Percentiles rank a stretch among this genome's conserved stretches.
phyloP scores from a whole-genome alignment of 257 asterid genomes.

The Solanum etuberosum region DNA sequence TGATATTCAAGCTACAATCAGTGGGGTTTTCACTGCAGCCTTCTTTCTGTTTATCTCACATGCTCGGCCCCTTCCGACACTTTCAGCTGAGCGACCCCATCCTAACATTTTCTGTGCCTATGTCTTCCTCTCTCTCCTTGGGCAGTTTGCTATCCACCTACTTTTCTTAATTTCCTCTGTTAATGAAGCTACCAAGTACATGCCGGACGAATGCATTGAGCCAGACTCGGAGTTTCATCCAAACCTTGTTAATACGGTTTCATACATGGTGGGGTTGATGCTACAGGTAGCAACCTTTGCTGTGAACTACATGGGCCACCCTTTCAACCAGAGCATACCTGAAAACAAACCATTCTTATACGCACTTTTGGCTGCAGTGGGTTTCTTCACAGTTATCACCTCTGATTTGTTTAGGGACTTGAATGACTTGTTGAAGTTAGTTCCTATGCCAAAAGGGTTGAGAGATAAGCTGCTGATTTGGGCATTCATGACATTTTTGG shows the following conservation, averaged over 20 bases:
- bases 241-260: constrained; percentile 88
- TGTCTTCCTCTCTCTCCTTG: constrained; percentile 84
- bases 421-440: constrained; percentile 79
- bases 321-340: constrained; percentile 87
- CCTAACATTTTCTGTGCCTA: constrained; percentile 91
- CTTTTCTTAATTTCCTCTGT: constrained; percentile 75
- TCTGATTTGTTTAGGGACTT: constrained; percentile 75
- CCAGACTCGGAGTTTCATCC: constrained; percentile 92
- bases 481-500: constrained; percentile 54
- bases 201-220: constrained; percentile 95
- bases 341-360: constrained; percentile 65
- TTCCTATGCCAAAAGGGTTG: constrained; percentile 66
- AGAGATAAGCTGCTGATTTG: constrained; percentile 74
- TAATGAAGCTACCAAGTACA: constrained; percentile 82
- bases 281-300: constrained; percentile 98
- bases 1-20: constrained; percentile 91
- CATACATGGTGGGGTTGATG: constrained; percentile 97
- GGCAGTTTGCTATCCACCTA: constrained; percentile 78
- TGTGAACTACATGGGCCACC: constrained; percentile 98
- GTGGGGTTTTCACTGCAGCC: constrained; percentile 96
- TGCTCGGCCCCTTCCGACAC: constrained; percentile 80
- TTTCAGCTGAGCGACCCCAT: constrained; percentile 90
- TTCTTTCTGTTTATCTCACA: constrained; percentile 91
- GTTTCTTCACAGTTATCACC: constrained; percentile 67
- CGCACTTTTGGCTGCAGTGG: constrained; percentile 69